phyloP scores from a whole-genome alignment of 164 flowering plant genomes.

The Magnolia sinica region DNA sequence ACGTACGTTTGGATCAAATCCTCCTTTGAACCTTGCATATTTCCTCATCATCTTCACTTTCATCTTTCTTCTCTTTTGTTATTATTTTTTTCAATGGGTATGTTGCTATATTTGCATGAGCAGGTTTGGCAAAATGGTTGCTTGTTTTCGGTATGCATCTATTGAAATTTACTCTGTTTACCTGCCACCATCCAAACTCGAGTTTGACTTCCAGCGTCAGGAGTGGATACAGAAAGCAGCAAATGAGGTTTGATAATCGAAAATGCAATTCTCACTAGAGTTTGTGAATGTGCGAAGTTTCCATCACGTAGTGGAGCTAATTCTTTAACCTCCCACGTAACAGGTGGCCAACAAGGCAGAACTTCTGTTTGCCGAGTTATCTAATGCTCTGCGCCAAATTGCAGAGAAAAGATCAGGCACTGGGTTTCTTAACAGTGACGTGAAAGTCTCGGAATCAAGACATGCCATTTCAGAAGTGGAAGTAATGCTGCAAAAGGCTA shows the following conservation, averaged over 20 bases:
- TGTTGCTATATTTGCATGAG: conserved; percentile 11
- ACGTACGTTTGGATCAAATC: no score
- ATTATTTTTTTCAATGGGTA: not conserved
- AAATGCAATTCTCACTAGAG: not conserved
- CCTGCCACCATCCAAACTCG: conserved; percentile 80
- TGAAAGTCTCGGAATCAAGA: conserved; percentile 46
- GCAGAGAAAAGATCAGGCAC: conserved; percentile 38
- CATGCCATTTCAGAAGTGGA: conserved; percentile 53
- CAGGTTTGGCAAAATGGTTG: conserved; percentile 96
- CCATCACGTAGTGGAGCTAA: conserved; percentile 3
- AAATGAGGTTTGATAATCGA: conserved; percentile 44
- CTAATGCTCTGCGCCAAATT: conserved; percentile 56
- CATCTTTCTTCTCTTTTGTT: not conserved
- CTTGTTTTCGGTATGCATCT: conserved; percentile 97
- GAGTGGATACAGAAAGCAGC: conserved; percentile 82
- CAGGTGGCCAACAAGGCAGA: conserved; percentile 73
- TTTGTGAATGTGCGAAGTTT: not conserved
- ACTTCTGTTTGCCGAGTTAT: conserved; percentile 75
- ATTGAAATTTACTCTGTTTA: conserved; percentile 90
- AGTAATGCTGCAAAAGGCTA: conserved; percentile 63
- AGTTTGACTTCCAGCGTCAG: conserved; percentile 64
- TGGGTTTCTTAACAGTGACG: conserved; percentile 12
- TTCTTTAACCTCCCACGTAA: conserved; percentile 14
- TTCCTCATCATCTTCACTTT: not conserved
- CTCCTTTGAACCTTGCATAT: no score